Evolutionary conservation across 352 stramenopile genomes (phyloP).

Genomic region (Phytophthora brassicae): DNA sequence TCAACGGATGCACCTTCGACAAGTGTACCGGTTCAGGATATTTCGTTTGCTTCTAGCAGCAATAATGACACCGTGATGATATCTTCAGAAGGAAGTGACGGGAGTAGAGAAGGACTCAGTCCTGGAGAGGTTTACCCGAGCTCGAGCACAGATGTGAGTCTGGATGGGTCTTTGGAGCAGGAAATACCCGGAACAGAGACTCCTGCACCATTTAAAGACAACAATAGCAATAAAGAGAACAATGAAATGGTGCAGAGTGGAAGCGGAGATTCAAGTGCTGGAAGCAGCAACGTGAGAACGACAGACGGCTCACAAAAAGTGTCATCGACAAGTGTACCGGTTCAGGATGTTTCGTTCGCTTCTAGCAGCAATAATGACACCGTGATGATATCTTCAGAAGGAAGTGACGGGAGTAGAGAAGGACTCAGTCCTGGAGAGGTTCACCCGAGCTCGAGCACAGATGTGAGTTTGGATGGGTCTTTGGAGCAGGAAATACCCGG

Average conservation of each 20-base stretch:
- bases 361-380: conserved; percentile 26
- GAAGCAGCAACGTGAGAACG: no score
- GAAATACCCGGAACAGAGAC: neutral
- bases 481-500: neutral
- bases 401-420: conserved; percentile 1
- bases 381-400: conserved; percentile 5
- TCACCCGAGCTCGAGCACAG: conserved; percentile 30
- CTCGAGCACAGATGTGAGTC: conserved; percentile 25
- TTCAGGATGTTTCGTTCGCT: neutral
- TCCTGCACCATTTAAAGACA: neutral
- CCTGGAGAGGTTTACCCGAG: conserved; percentile 30
- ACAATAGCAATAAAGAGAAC: conserved; percentile 19
- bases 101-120: conserved; percentile 4
- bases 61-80: conserved; percentile 23
- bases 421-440: conserved; percentile 22
- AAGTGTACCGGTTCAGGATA: neutral
- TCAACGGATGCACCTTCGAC: conserved; percentile 2
- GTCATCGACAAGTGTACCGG: neutral
- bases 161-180: conserved; percentile 5
- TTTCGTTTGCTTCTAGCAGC: conserved; percentile 15
- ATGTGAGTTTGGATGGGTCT: conserved; percentile 18
- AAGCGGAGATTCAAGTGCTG: conserved; percentile 10
- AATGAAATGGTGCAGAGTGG: conserved; percentile 13
- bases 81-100: conserved; percentile 1
- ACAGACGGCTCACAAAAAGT: no score